These are phyloP conservation scores for Mycocentrospora acerina DNA, from an alignment of 2,329 filamentous ascomycete species.

Conservation along the genomic window DNA sequence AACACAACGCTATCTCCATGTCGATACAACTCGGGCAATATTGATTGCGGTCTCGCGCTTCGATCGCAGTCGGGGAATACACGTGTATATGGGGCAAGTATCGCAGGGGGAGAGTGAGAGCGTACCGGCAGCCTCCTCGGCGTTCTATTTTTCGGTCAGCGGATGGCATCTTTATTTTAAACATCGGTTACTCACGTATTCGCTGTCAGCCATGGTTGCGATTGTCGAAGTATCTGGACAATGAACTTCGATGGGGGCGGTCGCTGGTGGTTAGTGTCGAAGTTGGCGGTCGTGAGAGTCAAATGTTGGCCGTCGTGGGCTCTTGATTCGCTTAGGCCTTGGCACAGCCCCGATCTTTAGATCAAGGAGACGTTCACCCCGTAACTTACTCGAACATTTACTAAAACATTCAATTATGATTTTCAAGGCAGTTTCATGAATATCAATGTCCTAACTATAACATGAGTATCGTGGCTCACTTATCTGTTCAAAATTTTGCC, in stretches of 20 bases:
- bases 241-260: constrained; percentile 41
- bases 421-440: no score
- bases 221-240: constrained; percentile 48
- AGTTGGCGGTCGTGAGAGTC: constrained; percentile 2
- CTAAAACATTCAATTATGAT: no score
- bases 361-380: no score
- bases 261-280: constrained; percentile 29
- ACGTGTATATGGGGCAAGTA: no score
- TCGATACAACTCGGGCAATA: no score
- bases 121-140: constrained; percentile 88
- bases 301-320: constrained; percentile 2
- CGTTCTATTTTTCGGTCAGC: constrained; percentile 64
- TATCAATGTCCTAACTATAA: no score
- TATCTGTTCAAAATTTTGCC: no score
- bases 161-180: constrained; percentile 11
- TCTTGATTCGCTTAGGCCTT: not conserved
- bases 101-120: constrained; percentile 14
- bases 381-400: no score
- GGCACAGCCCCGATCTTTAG: not conserved
- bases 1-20: not conserved
- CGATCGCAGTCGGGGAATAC: no score
- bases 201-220: constrained; percentile 81
- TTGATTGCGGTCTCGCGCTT: constrained; percentile 6
- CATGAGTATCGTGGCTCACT: no score
- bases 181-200: constrained; percentile 70